These are phyloP conservation scores for Clonostachys byssicola DNA, from an alignment of 2,329 filamentous ascomycete genomes.

Conservation along the genomic window DNA sequence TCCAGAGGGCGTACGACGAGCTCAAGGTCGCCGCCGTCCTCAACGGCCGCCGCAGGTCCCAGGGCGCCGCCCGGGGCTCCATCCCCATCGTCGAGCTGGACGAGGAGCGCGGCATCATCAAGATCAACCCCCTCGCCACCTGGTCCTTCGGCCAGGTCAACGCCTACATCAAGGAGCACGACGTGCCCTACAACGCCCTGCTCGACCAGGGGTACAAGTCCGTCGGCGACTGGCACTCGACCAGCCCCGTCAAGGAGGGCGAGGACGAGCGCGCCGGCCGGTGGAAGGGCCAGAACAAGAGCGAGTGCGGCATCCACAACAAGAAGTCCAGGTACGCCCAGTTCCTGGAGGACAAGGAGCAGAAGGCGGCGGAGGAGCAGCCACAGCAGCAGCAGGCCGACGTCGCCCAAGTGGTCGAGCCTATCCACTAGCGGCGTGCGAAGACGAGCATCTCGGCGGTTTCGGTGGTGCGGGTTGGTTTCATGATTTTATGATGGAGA, in stretches of 20 bases:
- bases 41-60: constrained; percentile 85
- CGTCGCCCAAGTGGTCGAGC: neutral
- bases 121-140: constrained; percentile 95
- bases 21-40: constrained; percentile 86
- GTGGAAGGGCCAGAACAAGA: constrained; percentile 96
- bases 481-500: neutral
- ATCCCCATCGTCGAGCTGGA: constrained; percentile 92
- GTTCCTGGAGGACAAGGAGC: constrained; percentile 70
- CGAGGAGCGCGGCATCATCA: constrained; percentile 81
- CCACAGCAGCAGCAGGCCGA: constrained; percentile 21
- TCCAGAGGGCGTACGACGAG: constrained; percentile 83
- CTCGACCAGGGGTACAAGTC: constrained; percentile 97
- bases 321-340: constrained; percentile 90
- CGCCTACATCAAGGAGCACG: constrained; percentile 77
- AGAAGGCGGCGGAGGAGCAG: constrained; percentile 42
- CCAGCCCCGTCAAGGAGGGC: constrained; percentile 79
- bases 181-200: constrained; percentile 90
- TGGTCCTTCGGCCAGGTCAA: constrained; percentile 92
- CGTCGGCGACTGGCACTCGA: constrained; percentile 97
- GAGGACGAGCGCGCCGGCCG: constrained; percentile 95
- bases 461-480: neutral
- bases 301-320: constrained; percentile 98
- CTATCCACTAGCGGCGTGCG: neutral
- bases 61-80: constrained; percentile 87
- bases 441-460: neutral